Conservation (phyloP, 2,329 filamentous ascomycete genomes). For the Aspergillus cejpii region DNA sequence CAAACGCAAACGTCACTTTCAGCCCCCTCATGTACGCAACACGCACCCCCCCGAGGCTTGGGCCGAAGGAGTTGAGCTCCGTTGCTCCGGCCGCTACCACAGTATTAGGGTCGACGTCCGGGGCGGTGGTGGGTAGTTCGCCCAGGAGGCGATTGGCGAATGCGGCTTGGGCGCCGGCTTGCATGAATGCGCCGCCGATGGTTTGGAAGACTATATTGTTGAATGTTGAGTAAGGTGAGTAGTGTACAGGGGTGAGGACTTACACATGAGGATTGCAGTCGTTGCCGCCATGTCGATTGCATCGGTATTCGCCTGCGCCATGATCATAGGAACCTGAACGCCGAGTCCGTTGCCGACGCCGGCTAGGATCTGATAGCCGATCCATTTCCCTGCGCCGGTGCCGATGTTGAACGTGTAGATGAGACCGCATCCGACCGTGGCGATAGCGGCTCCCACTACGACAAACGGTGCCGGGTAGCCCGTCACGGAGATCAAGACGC, state of each 20-base stretch:
- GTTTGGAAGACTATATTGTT: constrained; percentile 22
- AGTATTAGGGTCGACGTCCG: constrained; percentile 19
- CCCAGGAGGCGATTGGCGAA: constrained; percentile 31
- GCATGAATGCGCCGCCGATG: constrained; percentile 28
- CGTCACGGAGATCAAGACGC: constrained; percentile 21
- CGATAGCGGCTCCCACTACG: constrained; percentile 20
- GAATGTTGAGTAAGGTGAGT: background rate
- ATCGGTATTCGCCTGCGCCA: constrained; percentile 18
- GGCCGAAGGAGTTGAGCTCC: constrained; percentile 22
- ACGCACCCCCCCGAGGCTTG: constrained; percentile 22
- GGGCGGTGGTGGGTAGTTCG: constrained; percentile 18
- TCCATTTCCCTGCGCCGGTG: constrained; percentile 27
- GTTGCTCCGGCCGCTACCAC: constrained; percentile 30
- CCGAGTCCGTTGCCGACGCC: constrained; percentile 26
- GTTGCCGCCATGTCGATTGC: constrained; percentile 18
- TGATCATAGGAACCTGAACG: constrained; percentile 21
- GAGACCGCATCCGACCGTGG: constrained; percentile 26
- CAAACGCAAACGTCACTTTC: constrained; percentile 9
- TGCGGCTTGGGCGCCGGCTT: constrained; percentile 28
- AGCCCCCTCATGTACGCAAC: constrained; percentile 31
- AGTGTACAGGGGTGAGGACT: background rate
- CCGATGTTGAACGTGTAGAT: constrained; percentile 30
- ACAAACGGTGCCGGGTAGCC: constrained; percentile 25
- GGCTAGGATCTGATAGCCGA: constrained; percentile 34
- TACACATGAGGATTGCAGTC: constrained; percentile 20